Evolutionary conservation across 1,284 basidiomycete species (phyloP).

Genomic region (Irpex lacteus): DNA sequence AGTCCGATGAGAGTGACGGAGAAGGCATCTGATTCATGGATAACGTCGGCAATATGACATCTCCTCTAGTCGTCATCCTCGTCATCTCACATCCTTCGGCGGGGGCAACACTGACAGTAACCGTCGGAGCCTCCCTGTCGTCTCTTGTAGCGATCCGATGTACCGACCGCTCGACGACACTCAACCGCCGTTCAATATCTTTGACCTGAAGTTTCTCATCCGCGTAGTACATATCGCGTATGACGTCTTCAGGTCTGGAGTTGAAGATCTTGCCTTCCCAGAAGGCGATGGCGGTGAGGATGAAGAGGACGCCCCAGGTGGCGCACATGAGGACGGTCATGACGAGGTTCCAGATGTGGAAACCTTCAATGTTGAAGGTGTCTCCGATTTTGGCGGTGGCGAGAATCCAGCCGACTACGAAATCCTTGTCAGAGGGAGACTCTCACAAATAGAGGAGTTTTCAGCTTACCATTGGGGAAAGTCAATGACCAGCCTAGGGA

Average conservation of each 20-base stretch:
- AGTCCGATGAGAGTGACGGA: background rate
- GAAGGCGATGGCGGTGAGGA: constrained; percentile 41
- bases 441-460: background rate
- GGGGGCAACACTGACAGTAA: background rate
- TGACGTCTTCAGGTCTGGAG: constrained; percentile 24
- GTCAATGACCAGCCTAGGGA: constrained; percentile 43
- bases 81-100: background rate
- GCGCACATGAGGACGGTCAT: constrained; percentile 38
- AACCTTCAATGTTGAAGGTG: constrained; percentile 38
- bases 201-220: background rate
- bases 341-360: constrained; percentile 38
- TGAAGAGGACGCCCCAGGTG: constrained; percentile 40
- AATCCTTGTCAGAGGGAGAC: background rate
- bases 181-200: constrained; percentile 6
- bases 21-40: background rate
- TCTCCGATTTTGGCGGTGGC: constrained; percentile 40
- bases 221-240: constrained; percentile 11
- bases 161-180: background rate
- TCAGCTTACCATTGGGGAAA: constrained; percentile 41
- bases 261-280: constrained; percentile 43
- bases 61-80: background rate
- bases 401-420: constrained; percentile 45
- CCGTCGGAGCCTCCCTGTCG: background rate
- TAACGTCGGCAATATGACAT: background rate
- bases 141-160: background rate